Evolutionary conservation across 768 basidiomycete species (phyloP).

Genomic region (Filobasidium wieringae): DNA sequence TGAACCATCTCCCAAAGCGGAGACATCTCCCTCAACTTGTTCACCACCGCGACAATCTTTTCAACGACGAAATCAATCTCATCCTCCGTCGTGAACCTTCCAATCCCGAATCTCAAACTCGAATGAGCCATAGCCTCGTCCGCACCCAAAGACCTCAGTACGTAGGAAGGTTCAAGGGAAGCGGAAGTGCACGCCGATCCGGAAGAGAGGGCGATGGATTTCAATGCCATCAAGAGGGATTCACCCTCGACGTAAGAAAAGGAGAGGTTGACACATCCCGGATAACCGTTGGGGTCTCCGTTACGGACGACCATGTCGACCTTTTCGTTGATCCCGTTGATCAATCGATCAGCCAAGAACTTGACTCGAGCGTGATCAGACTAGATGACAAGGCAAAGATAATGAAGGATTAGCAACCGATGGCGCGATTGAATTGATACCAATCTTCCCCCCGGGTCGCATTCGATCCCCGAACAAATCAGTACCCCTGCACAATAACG

Average conservation of each 20-base stretch:
- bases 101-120: conserved; percentile 91
- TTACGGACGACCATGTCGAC: conserved; percentile 89
- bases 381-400: conserved; percentile 41
- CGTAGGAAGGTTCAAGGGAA: conserved; percentile 94
- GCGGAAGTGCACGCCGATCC: conserved; percentile 98
- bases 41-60: conserved; percentile 77
- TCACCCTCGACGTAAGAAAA: conserved; percentile 97
- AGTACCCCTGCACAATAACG: conserved; percentile 80
- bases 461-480: conserved; percentile 39
- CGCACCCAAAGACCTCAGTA: conserved; percentile 89
- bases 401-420: not conserved
- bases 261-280: conserved; percentile 89
- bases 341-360: conserved; percentile 64
- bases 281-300: conserved; percentile 80
- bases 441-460: not conserved
- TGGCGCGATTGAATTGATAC: not conserved
- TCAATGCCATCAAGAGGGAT: conserved; percentile 91
- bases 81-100: conserved; percentile 92
- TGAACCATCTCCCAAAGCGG: conserved; percentile 99
- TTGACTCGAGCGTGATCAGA: conserved; percentile 66
- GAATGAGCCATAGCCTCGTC: conserved; percentile 99
- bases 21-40: conserved; percentile 84
- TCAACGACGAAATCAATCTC: conserved; percentile 89
- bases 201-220: conserved; percentile 94
- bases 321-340: conserved; percentile 64